A percentile compares a stretch with the other conserved stretches of the same genome.
Evolutionary conservation across 768 basidiomycete genomes (phyloP).

Genomic region (Lactarius indigo): DNA sequence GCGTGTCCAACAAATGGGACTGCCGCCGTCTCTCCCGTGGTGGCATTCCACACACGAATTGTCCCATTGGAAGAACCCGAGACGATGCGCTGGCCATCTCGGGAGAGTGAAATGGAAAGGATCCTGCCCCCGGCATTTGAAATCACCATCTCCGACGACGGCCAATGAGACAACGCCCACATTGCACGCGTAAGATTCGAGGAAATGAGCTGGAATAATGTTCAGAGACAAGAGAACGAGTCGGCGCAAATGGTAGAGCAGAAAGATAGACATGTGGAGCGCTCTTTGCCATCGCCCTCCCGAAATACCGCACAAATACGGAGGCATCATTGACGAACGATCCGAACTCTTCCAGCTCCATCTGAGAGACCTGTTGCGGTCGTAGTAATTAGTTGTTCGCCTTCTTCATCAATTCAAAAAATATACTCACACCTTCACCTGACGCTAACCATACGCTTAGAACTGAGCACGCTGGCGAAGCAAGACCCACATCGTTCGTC

Average conservation of each 20-base stretch:
- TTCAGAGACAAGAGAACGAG: neutral
- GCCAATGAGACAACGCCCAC: neutral
- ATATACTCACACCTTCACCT: neutral
- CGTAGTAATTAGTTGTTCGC: neutral
- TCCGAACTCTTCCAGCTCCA: neutral
- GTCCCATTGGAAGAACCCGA: neutral
- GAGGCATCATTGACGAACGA: neutral
- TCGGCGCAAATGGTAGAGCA: neutral
- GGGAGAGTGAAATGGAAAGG: conserved; percentile 13
- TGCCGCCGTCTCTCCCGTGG: neutral
- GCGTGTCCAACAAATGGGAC: conserved; percentile 1
- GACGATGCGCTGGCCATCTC: conserved; percentile 13
- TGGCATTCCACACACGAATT: neutral
- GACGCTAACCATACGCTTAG: neutral
- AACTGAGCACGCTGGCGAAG: neutral
- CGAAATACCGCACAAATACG: neutral
- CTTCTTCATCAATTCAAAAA: neutral
- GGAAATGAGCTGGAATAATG: neutral
- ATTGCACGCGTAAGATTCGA: neutral
- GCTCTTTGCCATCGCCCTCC: neutral
- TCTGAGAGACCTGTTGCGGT: neutral
- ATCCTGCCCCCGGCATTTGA: neutral
- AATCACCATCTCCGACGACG: neutral
- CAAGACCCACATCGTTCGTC: neutral
- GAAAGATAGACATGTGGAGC: neutral